Conservation (phyloP, 192 early-diverging fungal genomes). For the Linnemannia elongata region DNA sequence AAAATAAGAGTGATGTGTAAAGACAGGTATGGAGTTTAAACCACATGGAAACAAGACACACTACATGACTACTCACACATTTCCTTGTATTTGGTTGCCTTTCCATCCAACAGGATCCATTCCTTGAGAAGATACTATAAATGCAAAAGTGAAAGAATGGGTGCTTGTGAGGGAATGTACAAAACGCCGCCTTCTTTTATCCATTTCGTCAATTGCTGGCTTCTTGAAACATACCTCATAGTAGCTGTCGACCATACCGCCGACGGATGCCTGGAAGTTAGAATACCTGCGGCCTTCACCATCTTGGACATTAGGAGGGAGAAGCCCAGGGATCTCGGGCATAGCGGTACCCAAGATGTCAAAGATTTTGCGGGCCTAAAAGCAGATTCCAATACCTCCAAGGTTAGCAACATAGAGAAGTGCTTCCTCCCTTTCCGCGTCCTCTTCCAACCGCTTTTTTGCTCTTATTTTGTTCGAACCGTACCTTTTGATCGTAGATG, state of each 20-base stretch:
- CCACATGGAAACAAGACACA: neutral
- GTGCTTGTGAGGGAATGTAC: no score
- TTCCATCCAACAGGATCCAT: conserved; percentile 61
- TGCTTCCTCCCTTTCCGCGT: conserved; percentile 64
- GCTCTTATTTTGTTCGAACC: neutral
- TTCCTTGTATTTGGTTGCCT: conserved; percentile 41
- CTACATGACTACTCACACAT: conserved; percentile 39
- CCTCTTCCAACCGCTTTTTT: neutral
- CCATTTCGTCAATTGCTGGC: neutral
- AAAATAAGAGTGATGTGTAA: no score
- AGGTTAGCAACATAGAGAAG: conserved; percentile 65
- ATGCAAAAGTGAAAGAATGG: neutral
- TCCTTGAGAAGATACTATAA: conserved; percentile 68
- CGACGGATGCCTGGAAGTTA: conserved; percentile 52
- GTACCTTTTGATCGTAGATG: conserved; percentile 73
- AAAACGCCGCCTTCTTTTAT: no score
- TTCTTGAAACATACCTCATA: conserved; percentile 64
- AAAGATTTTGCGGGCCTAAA: conserved; percentile 37
- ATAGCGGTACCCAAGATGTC: conserved; percentile 28
- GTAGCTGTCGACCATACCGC: conserved; percentile 68
- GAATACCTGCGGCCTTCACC: conserved; percentile 1
- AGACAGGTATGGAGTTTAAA: no score
- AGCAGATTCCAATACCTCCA: neutral
- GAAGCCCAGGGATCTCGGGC: conserved; percentile 30
- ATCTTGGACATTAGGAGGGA: conserved; percentile 3